These are phyloP conservation scores for Cladosporium sp. DNA, from an alignment of 2,329 filamentous ascomycete species.

Conservation along the genomic window DNA sequence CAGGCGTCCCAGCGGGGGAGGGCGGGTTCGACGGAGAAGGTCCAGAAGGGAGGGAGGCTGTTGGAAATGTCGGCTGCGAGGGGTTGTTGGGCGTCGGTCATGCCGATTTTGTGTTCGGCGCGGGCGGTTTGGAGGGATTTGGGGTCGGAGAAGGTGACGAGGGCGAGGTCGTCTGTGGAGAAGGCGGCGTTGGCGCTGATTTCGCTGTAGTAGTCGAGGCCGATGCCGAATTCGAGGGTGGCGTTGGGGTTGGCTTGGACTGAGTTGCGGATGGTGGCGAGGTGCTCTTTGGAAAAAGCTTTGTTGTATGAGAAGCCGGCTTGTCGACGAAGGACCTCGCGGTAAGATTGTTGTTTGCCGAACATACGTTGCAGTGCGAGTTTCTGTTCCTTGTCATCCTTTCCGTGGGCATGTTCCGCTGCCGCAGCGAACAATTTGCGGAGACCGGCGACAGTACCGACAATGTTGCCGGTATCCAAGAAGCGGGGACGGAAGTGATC, in stretches of 20 bases:
- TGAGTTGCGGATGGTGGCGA: not conserved
- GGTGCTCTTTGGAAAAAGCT: conserved; percentile 1
- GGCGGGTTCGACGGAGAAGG: conserved; percentile 13
- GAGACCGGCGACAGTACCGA: conserved; percentile 12
- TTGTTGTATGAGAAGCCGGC: conserved; percentile 3
- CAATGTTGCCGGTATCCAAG: conserved; percentile 15
- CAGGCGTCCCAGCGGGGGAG: conserved; percentile 13
- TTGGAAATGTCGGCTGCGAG: conserved; percentile 3
- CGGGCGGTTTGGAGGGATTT: conserved; percentile 6
- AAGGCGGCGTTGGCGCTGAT: conserved; percentile 9
- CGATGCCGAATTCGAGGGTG: conserved; percentile 8
- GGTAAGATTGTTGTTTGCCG: conserved; percentile 16
- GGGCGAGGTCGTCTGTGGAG: conserved; percentile 4
- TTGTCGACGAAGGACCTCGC: conserved; percentile 5
- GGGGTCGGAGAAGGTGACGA: conserved; percentile 6
- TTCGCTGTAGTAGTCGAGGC: conserved; percentile 6
- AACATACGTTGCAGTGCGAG: conserved; percentile 21
- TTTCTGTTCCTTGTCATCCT: conserved; percentile 17
- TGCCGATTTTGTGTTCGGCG: conserved; percentile 5
- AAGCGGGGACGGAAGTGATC: conserved; percentile 34
- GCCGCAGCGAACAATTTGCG: conserved; percentile 11
- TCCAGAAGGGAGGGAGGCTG: conserved; percentile 17
- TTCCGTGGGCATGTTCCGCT: conserved; percentile 16
- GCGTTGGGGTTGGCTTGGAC: conserved; percentile 1
- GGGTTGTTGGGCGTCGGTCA: not conserved